Evolutionary conservation across 225 moss, liverwort and hornwort genomes (phyloP).

Genomic region (Physcomitrellopsis africana): DNA sequence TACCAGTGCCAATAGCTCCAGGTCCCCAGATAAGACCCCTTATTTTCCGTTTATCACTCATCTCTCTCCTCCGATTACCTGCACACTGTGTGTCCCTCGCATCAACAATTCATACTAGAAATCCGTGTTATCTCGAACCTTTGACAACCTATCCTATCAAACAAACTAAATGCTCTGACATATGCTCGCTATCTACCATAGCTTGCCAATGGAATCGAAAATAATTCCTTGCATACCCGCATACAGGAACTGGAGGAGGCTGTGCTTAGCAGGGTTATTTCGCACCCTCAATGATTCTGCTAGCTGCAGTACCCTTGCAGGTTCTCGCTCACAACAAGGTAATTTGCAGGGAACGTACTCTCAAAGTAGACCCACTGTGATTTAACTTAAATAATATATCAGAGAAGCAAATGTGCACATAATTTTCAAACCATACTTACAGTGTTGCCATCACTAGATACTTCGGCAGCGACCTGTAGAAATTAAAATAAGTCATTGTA

Average conservation of each 20-base stretch:
- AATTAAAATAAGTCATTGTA: not conserved
- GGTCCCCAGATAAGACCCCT: constrained; percentile 70
- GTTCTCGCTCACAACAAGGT: not conserved
- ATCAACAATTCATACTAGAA: constrained; percentile 20
- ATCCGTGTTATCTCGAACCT: not conserved
- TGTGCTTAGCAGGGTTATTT: not conserved
- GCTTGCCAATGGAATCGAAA: not conserved
- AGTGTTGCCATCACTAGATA: constrained; percentile 59
- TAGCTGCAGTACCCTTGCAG: too few relatives aligned
- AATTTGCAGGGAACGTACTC: not conserved
- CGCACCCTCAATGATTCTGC: not conserved
- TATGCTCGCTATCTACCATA: not conserved
- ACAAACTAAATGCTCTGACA: not conserved
- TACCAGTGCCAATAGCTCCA: constrained; percentile 65
- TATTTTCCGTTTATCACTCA: constrained; percentile 52
- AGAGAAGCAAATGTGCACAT: not conserved
- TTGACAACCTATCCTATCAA: not conserved
- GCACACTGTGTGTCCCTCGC: constrained; percentile 49
- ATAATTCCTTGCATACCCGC: not conserved
- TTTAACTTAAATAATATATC: not conserved
- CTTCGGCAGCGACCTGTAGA: constrained; percentile 53
- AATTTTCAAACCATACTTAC: constrained; percentile 43
- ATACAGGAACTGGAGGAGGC: not conserved
- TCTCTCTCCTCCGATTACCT: constrained; percentile 66
- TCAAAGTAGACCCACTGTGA: too few relatives aligned